A percentile compares a stretch with the other conserved stretches of the same genome.
phyloP scores from a whole-genome alignment of 2,329 filamentous ascomycete species.

The Raffaelea arxii region DNA sequence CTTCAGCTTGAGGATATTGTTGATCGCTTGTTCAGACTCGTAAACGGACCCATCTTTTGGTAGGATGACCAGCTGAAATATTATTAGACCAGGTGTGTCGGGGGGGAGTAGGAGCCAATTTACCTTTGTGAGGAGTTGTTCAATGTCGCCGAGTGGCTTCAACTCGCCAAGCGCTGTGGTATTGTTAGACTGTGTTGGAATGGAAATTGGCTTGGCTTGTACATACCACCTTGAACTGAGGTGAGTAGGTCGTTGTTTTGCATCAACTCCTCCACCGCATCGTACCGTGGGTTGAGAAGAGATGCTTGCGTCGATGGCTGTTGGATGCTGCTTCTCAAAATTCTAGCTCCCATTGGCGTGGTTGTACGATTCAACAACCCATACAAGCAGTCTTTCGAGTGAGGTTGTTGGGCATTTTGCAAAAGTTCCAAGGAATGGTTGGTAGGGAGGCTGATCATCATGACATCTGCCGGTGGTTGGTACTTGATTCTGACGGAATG shows the following conservation, averaged over 20 bases:
- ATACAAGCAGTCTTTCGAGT: constrained; percentile 74
- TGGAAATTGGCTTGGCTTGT: not conserved
- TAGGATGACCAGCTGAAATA: constrained; percentile 59
- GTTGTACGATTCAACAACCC: constrained; percentile 75
- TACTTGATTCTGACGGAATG: constrained; percentile 81
- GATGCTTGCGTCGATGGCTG: constrained; percentile 69
- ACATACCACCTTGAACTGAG: constrained; percentile 55
- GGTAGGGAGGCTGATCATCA: constrained; percentile 91
- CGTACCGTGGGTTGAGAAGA: constrained; percentile 63
- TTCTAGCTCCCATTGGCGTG: constrained; percentile 80
- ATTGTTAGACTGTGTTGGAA: not conserved
- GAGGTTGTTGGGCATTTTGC: constrained; percentile 69
- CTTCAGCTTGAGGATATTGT: constrained; percentile 79
- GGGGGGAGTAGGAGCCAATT: not conserved
- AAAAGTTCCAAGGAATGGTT: constrained; percentile 82
- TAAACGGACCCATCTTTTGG: constrained; percentile 55
- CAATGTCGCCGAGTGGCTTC: constrained; percentile 67
- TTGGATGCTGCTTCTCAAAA: constrained; percentile 76
- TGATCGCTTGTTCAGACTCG: constrained; percentile 70
- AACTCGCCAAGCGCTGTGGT: constrained; percentile 11
- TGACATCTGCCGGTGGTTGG: constrained; percentile 78
- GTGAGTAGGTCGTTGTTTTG: constrained; percentile 79
- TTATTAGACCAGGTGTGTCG: not conserved
- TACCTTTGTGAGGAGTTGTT: constrained; percentile 69
- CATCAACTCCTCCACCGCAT: constrained; percentile 74